Base-by-base conservation (phyloP, 2,329 filamentous ascomycete species). In the Penicillium paneum region DNA sequence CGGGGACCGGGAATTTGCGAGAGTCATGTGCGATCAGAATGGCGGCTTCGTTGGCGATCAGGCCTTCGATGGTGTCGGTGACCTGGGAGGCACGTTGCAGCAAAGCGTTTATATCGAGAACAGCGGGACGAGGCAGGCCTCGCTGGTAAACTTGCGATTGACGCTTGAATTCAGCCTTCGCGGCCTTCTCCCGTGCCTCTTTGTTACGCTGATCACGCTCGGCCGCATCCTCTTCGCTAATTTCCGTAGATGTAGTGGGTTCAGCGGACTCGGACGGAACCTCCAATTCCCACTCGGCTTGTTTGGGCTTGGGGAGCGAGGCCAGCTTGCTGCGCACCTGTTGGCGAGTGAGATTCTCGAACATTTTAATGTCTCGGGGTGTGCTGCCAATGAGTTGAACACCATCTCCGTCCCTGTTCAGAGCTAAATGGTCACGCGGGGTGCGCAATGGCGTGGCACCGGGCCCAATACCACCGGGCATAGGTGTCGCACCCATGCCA, bases 131-230 rank as follows among this genome's bases (percentile, higher is more conserved):
- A 8, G 94, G 94, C 12, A 99, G 78, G 4, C 83, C 84, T 63
- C 83, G 86, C 74, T 97, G 93, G 73, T 97, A 86, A n/a, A 96
- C 92, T 67, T 96, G 91, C 1, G 90, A 95, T 65, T 94, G 87
- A 47, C 92, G 83, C 70, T 84, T 87, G 67, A 91, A 89, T 64
- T 97, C 92, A 12, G 82, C 75, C 66, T 81, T 70, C 69, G 87
- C 79, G 74, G 84, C 68, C 47, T 87, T 89, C 66, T 92, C 86
- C 36, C 76, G 76, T 2, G 79, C 71, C 59, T 80, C 77, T 43
- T 82, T 82, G 46, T 88, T 83, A 59, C 89, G 85, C 42, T 83
- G 83, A 69, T 96, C 91, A 34, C 89, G 84, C 61, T 92, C 85
- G 15, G 89, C 91, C 24, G 84, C 80, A 66, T 88, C 85, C 70